phyloP scores from a whole-genome alignment of 2,329 filamentous ascomycete genomes.

The Chaetoscypha palmicola region DNA sequence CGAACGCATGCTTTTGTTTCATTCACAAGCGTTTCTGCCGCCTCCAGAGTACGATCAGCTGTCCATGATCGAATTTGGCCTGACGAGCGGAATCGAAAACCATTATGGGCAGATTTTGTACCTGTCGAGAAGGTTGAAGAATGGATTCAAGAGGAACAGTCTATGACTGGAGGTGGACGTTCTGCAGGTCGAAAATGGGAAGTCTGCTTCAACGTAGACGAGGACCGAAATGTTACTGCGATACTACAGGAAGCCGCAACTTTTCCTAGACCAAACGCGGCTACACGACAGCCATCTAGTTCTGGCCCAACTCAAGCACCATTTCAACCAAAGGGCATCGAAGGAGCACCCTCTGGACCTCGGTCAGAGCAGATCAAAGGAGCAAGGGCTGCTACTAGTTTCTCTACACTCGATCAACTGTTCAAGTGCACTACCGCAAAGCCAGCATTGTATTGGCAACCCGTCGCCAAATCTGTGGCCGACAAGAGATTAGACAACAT shows the following conservation, averaged over 20 bases:
- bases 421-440: conserved; percentile 55
- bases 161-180: conserved; percentile 36
- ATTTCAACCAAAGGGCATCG: conserved; percentile 23
- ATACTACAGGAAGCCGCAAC: conserved; percentile 44
- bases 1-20: conserved; percentile 80
- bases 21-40: conserved; percentile 62
- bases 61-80: conserved; percentile 82
- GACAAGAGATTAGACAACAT: conserved; percentile 57
- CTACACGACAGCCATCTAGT: conserved; percentile 21
- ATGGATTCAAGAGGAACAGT: conserved; percentile 68
- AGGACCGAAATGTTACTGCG: conserved; percentile 48
- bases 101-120: conserved; percentile 84
- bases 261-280: conserved; percentile 18
- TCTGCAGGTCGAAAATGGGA: conserved; percentile 55
- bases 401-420: conserved; percentile 42
- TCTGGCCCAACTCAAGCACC: conserved; percentile 30
- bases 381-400: conserved; percentile 29
- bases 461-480: conserved; percentile 58
- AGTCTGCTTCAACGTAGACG: conserved; percentile 58
- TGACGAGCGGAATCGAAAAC: conserved; percentile 74
- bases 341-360: conserved; percentile 30
- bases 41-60: conserved; percentile 66
- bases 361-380: conserved; percentile 21
- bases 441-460: conserved; percentile 56
- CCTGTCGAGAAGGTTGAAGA: conserved; percentile 63